Base-by-base conservation (phyloP, 495 filamentous ascomycete species). In the Talaromyces nanjingensis region DNA sequence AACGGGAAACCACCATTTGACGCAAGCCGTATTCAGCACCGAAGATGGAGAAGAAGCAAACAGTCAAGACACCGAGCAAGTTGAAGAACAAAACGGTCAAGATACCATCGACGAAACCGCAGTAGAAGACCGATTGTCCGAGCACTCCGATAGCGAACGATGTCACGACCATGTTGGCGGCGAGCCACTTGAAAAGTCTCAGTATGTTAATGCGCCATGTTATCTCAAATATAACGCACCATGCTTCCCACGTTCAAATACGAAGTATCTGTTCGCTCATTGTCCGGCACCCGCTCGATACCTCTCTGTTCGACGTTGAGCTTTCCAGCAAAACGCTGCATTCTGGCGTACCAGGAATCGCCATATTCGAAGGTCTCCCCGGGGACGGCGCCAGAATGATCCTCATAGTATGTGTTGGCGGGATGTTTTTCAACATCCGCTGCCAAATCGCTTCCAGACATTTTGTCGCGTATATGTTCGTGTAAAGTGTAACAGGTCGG, bases 1-100 rank as follows among this genome's bases (percentile, higher is more conserved):
- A 92, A 25, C 91, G 79, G 5, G 89, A 90, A n/a, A 93, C 81
- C 4, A 93, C 86, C 87, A 96, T 92, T 74, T 96, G 91, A 52
- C 91, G 86, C 61, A 96, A 76, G 8, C 91, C 91, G 70, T 93
- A 93, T 6, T 73, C 72, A 14, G 91, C 87, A 6, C 91, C 91
- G 65, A 93, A 91, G 24, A 87, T 89, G 3, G 87, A 88, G 78
- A 92, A 93, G 79, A 89, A 90, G 79, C 84, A 87, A 14, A 91
- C 89, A 16, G 90, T 89, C 60, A 88, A 69, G 34, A 89, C 81
- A 53, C 87, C 90, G 24, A 93, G 80, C 9, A 91, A 65, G 71
- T 93, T 96, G 80, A 93, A 84, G 75, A 93, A 91, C 52, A 93
- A 68, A 64, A 89, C 87, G 18, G 86, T 86, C 58, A 96, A 77